Evolutionary conservation across 306 rosid species (phyloP).

Genomic region (Parietaria judaica): DNA sequence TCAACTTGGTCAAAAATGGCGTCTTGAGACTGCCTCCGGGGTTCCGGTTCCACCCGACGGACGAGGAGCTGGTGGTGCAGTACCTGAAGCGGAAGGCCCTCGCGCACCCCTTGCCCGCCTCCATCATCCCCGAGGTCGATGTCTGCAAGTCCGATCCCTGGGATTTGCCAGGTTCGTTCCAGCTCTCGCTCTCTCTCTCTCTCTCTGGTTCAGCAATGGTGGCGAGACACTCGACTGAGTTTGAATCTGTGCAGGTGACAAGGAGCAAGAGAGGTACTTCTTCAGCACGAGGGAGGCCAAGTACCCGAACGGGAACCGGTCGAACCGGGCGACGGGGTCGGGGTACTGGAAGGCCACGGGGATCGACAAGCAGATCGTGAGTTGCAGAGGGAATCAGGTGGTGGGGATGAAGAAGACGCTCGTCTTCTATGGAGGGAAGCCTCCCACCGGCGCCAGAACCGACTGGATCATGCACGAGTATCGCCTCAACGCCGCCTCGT

Average conservation of each 20-base stretch:
- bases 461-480: slow-evolving; percentile 99
- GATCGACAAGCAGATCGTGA: slow-evolving; percentile 60
- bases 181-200: neutral
- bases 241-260: slow-evolving; percentile 37
- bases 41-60: slow-evolving; percentile 90
- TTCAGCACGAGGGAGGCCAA: slow-evolving; percentile 91
- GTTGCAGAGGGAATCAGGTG: slow-evolving; percentile 35
- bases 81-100: slow-evolving; percentile 74
- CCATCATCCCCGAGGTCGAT: slow-evolving; percentile 80
- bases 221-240: neutral
- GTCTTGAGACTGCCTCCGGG: slow-evolving; percentile 87
- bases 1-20: slow-evolving; percentile 66
- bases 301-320: slow-evolving; percentile 85
- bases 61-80: slow-evolving; percentile 78
- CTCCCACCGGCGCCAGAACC: slow-evolving; percentile 82
- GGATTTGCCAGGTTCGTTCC: slow-evolving; percentile 79
- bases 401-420: slow-evolving; percentile 92
- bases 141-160: slow-evolving; percentile 94
- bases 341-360: slow-evolving; percentile 99
- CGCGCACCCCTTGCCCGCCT: slow-evolving; percentile 77
- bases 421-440: slow-evolving; percentile 85
- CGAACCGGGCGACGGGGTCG: slow-evolving; percentile 80
- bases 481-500: slow-evolving; percentile 38
- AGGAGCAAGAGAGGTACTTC: slow-evolving; percentile 81
- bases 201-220: too few species aligned